Evolutionary conservation across 2,329 filamentous ascomycete species (phyloP).

Genomic region (Cytospora piceae): DNA sequence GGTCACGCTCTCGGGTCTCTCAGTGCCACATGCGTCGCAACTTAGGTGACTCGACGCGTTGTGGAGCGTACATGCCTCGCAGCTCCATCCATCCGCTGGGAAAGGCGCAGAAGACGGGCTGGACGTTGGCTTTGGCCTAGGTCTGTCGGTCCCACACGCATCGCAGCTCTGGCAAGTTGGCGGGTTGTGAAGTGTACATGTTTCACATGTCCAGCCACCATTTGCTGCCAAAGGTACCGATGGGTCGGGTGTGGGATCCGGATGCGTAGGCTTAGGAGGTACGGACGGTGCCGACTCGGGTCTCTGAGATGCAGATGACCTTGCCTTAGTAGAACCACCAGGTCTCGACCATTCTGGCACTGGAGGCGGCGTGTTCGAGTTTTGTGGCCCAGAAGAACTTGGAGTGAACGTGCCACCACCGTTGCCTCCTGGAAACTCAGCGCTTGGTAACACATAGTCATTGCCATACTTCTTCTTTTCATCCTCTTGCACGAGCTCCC

Average conservation of each 20-base stretch:
- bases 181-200: slow-evolving; percentile 63
- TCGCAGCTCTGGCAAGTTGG: slow-evolving; percentile 56
- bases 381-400: slow-evolving; percentile 29
- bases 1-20: slow-evolving; percentile 42
- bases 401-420: slow-evolving; percentile 41
- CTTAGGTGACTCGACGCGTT: slow-evolving; percentile 54
- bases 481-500: slow-evolving; percentile 86
- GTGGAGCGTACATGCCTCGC: slow-evolving; percentile 58
- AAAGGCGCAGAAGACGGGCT: slow-evolving; percentile 12
- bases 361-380: slow-evolving; percentile 33
- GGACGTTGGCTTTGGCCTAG: slow-evolving; percentile 32
- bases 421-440: slow-evolving; percentile 55
- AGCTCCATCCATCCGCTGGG: slow-evolving; percentile 51
- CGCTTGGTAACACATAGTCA: slow-evolving; percentile 54
- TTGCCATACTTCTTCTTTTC: slow-evolving; percentile 60
- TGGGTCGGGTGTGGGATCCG: not conserved
- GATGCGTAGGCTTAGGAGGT: not conserved
- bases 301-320: not conserved
- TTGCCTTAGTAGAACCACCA: not conserved
- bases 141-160: slow-evolving; percentile 55
- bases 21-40: slow-evolving; percentile 60
- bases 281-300: not conserved
- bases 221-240: slow-evolving; percentile 26
- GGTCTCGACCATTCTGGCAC: slow-evolving; percentile 28
- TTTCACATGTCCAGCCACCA: slow-evolving; percentile 55